Conservation (phyloP, 2,329 filamentous ascomycete species). For the Ophiobolus disseminans region DNA sequence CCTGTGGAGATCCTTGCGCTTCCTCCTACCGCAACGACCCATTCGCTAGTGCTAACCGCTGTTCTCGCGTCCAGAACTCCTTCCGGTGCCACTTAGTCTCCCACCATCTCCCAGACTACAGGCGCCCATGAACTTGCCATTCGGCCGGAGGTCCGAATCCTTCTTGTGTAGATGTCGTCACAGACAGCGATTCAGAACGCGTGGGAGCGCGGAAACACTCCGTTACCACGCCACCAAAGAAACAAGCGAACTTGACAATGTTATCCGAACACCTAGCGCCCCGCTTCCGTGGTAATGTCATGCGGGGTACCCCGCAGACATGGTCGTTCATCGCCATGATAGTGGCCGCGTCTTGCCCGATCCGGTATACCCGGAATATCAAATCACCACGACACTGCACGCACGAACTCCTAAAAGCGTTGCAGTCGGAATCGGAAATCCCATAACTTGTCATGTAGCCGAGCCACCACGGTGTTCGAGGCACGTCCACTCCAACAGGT, state of each 20-base stretch:
- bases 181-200: not conserved
- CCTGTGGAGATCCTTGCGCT: constrained; percentile 17
- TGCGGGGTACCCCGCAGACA: constrained; percentile 35
- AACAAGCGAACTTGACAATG: constrained; percentile 12
- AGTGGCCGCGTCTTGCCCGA: constrained; percentile 13
- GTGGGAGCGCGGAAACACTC: constrained; percentile 12
- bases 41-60: constrained; percentile 3
- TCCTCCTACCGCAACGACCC: constrained; percentile 4
- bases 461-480: no score
- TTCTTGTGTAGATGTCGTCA: constrained; percentile 13
- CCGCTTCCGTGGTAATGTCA: constrained; percentile 14
- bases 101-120: not conserved
- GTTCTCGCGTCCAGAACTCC: not conserved
- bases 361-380: constrained; percentile 12
- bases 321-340: constrained; percentile 3
- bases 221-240: constrained; percentile 11
- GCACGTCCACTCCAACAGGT: not conserved
- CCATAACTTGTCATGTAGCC: constrained; percentile 1
- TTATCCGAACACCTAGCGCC: constrained; percentile 18
- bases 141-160: constrained; percentile 16
- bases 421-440: not conserved
- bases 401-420: not conserved
- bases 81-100: constrained; percentile 3
- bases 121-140: constrained; percentile 11
- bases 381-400: constrained; percentile 2